phyloP scores from a whole-genome alignment of 176 grass and related monocot genomes.

The Elymus sibiricus region DNA sequence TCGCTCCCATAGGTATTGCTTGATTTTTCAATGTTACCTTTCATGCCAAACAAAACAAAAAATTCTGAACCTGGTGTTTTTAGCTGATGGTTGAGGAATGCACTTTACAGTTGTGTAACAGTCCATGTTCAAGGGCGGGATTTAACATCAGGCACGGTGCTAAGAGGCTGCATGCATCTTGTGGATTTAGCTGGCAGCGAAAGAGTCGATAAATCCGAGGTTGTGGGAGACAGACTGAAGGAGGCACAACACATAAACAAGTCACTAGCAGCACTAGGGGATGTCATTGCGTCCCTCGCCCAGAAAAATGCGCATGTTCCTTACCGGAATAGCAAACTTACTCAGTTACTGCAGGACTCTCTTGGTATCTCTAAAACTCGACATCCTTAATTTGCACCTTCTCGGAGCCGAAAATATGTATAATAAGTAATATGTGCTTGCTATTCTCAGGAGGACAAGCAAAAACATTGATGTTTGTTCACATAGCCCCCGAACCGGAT shows the following conservation, averaged over 20 bases:
- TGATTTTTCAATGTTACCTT: conserved; percentile 5
- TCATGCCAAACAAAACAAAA: background rate
- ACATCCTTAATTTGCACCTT: conserved; percentile 27
- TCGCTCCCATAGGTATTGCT: conserved; percentile 81
- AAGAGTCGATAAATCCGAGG: conserved; percentile 74
- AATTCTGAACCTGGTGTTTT: background rate
- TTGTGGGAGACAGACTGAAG: conserved; percentile 65
- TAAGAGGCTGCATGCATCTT: conserved; percentile 74
- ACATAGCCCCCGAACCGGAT: conserved; percentile 73
- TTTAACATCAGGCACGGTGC: conserved; percentile 42
- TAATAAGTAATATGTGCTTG: conserved; percentile 22
- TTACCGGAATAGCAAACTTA: conserved; percentile 76
- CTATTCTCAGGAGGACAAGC: conserved; percentile 62
- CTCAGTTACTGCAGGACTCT: conserved; percentile 73
- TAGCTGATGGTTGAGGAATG: conserved; percentile 21
- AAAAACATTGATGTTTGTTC: conserved; percentile 84
- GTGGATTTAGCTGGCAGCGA: conserved; percentile 82
- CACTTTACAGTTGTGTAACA: conserved; percentile 55
- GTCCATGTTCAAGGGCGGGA: conserved; percentile 77
- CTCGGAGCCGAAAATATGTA: background rate
- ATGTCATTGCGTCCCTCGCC: conserved; percentile 67
- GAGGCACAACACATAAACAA: conserved; percentile 81
- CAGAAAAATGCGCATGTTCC: conserved; percentile 71
- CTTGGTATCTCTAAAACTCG: conserved; percentile 44
- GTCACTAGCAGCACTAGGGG: conserved; percentile 69